Conservation (phyloP, 2,329 filamentous ascomycete genomes). For the Chaetomiaceae sp. region DNA sequence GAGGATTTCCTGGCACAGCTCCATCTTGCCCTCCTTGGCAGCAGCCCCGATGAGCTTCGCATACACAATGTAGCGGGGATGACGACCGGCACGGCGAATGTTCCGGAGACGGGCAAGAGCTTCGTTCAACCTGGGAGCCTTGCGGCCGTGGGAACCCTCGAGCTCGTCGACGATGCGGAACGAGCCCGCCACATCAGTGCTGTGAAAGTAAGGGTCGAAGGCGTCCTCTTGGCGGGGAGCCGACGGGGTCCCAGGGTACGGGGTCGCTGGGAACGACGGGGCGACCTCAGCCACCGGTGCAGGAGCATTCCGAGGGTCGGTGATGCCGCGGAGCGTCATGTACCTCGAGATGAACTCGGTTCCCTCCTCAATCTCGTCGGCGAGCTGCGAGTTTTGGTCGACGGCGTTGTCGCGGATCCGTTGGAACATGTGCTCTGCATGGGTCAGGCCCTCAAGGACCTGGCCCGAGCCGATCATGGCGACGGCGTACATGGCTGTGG, state of each 20-base stretch:
- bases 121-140: constrained; percentile 70
- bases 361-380: constrained; percentile 82
- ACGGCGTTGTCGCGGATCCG: constrained; percentile 63
- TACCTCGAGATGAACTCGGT: constrained; percentile 62
- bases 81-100: constrained; percentile 85
- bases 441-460: constrained; percentile 71
- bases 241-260: constrained; percentile 50
- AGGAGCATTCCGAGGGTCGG: constrained; percentile 51
- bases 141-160: constrained; percentile 71
- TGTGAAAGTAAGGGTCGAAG: constrained; percentile 85
- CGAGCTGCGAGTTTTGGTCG: constrained; percentile 49
- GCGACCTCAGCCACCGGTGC: constrained; percentile 37
- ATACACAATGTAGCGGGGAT: constrained; percentile 94
- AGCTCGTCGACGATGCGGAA: constrained; percentile 85
- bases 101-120: constrained; percentile 81
- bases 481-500: constrained; percentile 84
- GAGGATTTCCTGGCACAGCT: constrained; percentile 79
- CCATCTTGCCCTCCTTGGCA: constrained; percentile 76
- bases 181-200: constrained; percentile 90
- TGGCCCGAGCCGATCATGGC: constrained; percentile 82
- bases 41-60: constrained; percentile 91
- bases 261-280: constrained; percentile 47
- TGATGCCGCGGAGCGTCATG: constrained; percentile 52
- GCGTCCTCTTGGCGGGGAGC: constrained; percentile 68
- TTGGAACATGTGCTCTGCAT: constrained; percentile 82